phyloP scores from a whole-genome alignment of 345 rosid species.

The Trapa incisa region DNA sequence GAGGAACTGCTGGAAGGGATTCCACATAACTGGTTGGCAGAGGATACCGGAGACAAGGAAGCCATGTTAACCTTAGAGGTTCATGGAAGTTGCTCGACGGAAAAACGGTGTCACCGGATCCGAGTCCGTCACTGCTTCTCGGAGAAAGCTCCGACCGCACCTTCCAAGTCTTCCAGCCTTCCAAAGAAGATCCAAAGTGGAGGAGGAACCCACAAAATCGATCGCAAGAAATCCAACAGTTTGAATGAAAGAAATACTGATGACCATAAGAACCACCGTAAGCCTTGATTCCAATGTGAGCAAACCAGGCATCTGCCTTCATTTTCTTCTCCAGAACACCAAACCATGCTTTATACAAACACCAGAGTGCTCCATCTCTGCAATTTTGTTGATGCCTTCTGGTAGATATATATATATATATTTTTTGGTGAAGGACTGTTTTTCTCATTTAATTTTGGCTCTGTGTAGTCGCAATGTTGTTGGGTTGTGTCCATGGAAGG shows the following conservation, averaged over 20 bases:
- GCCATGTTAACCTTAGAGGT: conserved; percentile 47
- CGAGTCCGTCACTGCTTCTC: conserved; percentile 67
- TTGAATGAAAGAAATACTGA: conserved; percentile 5
- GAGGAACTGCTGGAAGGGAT: conserved; percentile 83
- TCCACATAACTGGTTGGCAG: conserved; percentile 90
- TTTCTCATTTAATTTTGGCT: background rate
- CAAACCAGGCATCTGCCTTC: no score
- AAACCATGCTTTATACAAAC: no score
- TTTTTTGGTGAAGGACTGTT: no score
- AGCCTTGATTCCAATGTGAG: background rate
- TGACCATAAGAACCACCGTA: conserved; percentile 5
- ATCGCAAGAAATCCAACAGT: conserved; percentile 14
- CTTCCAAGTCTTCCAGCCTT: conserved; percentile 19
- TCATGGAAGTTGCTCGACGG: conserved; percentile 58
- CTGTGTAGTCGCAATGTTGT: no score
- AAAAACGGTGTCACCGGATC: conserved; percentile 39
- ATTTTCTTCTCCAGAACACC: no score
- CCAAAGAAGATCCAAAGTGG: conserved; percentile 17
- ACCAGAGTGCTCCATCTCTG: no score
- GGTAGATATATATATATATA: no score
- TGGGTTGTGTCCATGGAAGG: no score
- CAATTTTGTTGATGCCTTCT: no score
- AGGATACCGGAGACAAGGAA: conserved; percentile 81
- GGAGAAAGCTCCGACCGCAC: conserved; percentile 25
- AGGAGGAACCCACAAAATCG: conserved; percentile 10